Conservation (phyloP, 2,329 filamentous ascomycete species). For the Venturia nashicola region DNA sequence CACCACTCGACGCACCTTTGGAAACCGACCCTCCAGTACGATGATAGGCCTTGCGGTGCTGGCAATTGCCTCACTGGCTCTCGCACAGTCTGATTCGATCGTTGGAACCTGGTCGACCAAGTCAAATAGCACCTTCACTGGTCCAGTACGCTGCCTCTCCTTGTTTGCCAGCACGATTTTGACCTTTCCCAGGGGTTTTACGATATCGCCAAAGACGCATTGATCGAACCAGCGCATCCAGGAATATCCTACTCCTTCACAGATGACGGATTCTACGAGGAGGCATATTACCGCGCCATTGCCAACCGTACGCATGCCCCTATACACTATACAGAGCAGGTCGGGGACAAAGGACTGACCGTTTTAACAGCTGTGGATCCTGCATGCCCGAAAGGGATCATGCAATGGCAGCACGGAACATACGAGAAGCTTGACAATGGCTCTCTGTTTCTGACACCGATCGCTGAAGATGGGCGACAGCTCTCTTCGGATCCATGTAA, state of each 20-base stretch:
- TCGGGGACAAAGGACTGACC: slow-evolving; percentile 15
- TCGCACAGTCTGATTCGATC: slow-evolving; percentile 25
- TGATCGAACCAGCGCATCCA: slow-evolving; percentile 53
- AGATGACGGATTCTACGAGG: slow-evolving; percentile 53
- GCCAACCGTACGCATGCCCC: slow-evolving; percentile 47
- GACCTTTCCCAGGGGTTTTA: slow-evolving; percentile 48
- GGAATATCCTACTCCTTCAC: slow-evolving; percentile 68
- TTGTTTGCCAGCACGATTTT: slow-evolving; percentile 9
- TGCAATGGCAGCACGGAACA: slow-evolving; percentile 63
- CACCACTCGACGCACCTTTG: slow-evolving; percentile 11
- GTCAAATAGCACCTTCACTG: slow-evolving; percentile 55
- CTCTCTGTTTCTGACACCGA: slow-evolving; percentile 46
- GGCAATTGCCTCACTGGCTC: neutral
- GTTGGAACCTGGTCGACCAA: slow-evolving; percentile 65
- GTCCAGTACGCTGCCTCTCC: slow-evolving; percentile 40
- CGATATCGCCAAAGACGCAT: slow-evolving; percentile 50
- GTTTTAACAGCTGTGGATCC: slow-evolving; percentile 40
- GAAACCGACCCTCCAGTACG: slow-evolving; percentile 10
- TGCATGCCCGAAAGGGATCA: slow-evolving; percentile 49
- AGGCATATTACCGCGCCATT: slow-evolving; percentile 57
- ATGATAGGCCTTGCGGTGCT: slow-evolving; percentile 17
- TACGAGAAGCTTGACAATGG: slow-evolving; percentile 46
- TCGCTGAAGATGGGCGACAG: slow-evolving; percentile 55
- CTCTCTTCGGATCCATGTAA: slow-evolving; percentile 52
- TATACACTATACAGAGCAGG: neutral